These are phyloP conservation scores for Magnolia kwangsiensis DNA, from an alignment of 164 flowering plant species.

Conservation along the genomic window DNA sequence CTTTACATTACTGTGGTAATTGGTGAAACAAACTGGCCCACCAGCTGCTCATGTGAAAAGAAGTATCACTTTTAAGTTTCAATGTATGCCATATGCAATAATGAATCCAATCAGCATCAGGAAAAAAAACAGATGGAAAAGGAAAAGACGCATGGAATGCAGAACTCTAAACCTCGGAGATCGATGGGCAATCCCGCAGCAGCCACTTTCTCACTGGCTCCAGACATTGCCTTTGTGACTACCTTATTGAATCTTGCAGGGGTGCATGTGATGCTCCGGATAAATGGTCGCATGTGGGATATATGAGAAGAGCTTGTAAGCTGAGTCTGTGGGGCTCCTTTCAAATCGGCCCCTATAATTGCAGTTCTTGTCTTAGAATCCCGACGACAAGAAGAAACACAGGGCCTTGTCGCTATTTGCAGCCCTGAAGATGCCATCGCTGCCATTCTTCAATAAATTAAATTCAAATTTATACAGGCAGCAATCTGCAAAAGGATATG, in stretches of 20 bases:
- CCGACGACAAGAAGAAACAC: slow-evolving; percentile 40
- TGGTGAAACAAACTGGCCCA: too few relatives aligned
- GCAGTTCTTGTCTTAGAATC: slow-evolving; percentile 25
- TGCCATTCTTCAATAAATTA: slow-evolving; percentile 43
- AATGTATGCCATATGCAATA: too few relatives aligned
- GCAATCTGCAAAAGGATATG: slow-evolving; percentile 3
- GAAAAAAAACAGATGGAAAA: not conserved
- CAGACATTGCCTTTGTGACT: slow-evolving; percentile 64
- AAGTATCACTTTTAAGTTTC: too few relatives aligned
- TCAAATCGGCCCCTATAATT: slow-evolving; percentile 20
- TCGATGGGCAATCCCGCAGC: slow-evolving; percentile 66
- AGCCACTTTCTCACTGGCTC: slow-evolving; percentile 41
- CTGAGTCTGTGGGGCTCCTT: slow-evolving; percentile 30
- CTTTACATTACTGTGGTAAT: too few relatives aligned
- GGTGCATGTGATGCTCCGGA: slow-evolving; percentile 30
- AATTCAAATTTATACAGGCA: not conserved
- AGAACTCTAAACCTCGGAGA: slow-evolving; percentile 49
- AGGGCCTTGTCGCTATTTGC: slow-evolving; percentile 50
- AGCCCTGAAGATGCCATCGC: slow-evolving; percentile 48
- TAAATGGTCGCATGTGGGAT: slow-evolving; percentile 34
- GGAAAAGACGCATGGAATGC: not conserved
- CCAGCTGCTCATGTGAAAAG: too few relatives aligned
- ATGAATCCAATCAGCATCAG: too few relatives aligned
- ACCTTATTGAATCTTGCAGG: slow-evolving; percentile 25
- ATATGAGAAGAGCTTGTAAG: slow-evolving; percentile 39